Conservation (phyloP, 1,284 basidiomycete genomes). For the Ustilago cynodontis region DNA sequence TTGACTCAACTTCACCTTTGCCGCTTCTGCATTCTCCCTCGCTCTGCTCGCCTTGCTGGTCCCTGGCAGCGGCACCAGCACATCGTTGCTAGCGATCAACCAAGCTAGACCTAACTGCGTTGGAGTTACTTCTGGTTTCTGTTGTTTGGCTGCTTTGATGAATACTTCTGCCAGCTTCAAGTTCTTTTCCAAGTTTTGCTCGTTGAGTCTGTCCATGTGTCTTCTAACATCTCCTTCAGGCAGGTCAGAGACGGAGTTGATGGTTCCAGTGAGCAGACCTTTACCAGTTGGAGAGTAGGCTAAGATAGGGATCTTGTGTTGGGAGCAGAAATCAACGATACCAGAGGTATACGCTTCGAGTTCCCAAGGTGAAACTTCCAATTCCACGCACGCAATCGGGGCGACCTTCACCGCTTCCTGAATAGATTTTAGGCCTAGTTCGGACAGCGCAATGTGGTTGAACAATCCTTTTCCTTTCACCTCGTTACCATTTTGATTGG, state of each 20-base stretch:
- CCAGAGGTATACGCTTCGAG: conserved; percentile 72
- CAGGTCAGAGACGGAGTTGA: conserved; percentile 74
- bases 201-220: conserved; percentile 69
- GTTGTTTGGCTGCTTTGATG: conserved; percentile 46
- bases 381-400: conserved; percentile 75
- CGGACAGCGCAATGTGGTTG: conserved; percentile 60
- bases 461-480: conserved; percentile 59
- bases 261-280: conserved; percentile 76
- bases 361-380: conserved; percentile 78
- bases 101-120: conserved; percentile 77
- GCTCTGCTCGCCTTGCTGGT: conserved; percentile 68
- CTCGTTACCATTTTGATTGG: conserved; percentile 26
- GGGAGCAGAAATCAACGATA: conserved; percentile 70
- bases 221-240: conserved; percentile 73
- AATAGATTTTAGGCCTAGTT: conserved; percentile 58
- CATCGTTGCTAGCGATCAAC: conserved; percentile 73
- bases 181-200: conserved; percentile 76
- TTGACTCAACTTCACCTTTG: conserved; percentile 47
- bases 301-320: conserved; percentile 74
- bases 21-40: conserved; percentile 63
- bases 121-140: conserved; percentile 71
- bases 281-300: conserved; percentile 73
- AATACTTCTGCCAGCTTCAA: conserved; percentile 74
- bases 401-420: conserved; percentile 48
- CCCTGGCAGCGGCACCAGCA: conserved; percentile 74